A percentile compares a stretch with the other conserved stretches of the same genome.
These are phyloP conservation scores for Cercophora newfieldiana DNA, from an alignment of 495 filamentous ascomycete species.

Conservation along the genomic window DNA sequence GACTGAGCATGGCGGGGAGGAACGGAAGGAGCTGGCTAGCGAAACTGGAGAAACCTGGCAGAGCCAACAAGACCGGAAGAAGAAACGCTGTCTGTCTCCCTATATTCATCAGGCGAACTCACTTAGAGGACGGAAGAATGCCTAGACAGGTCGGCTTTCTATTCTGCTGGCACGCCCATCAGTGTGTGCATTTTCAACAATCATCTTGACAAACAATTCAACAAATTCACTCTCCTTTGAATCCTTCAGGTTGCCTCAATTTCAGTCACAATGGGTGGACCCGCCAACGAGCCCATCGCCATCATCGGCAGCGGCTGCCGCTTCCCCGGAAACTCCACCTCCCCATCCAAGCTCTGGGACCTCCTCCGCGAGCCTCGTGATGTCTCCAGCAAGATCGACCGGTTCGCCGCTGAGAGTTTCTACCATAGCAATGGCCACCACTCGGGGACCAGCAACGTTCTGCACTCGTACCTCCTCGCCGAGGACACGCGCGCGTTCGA, in stretches of 20 bases:
- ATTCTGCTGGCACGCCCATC: too few species aligned
- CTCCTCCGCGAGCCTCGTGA: conserved; percentile 15
- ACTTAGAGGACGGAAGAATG: too few species aligned
- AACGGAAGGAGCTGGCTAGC: too few species aligned
- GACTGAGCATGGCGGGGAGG: too few species aligned
- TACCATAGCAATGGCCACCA: conserved; percentile 47
- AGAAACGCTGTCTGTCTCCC: too few species aligned
- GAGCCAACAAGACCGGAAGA: too few species aligned
- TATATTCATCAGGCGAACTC: too few species aligned
- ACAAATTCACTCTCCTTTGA: conserved; percentile 1
- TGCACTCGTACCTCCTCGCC: conserved; percentile 66
- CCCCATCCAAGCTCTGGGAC: conserved; percentile 47
- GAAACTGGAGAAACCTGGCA: too few species aligned
- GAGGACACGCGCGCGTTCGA: conserved; percentile 45
- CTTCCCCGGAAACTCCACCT: conserved; percentile 50
- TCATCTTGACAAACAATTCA: too few species aligned
- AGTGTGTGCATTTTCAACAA: too few species aligned
- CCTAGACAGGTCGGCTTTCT: too few species aligned
- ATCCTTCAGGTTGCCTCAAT: neutral
- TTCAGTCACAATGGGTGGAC: neutral
- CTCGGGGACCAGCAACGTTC: conserved; percentile 42
- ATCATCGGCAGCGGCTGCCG: conserved; percentile 55
- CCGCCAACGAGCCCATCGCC: conserved; percentile 41
- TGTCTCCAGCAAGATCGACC: conserved; percentile 13
- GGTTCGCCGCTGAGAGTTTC: conserved; percentile 21